Base-by-base conservation (phyloP, 2,329 filamentous ascomycete species). In the Beauveria asiatica region DNA sequence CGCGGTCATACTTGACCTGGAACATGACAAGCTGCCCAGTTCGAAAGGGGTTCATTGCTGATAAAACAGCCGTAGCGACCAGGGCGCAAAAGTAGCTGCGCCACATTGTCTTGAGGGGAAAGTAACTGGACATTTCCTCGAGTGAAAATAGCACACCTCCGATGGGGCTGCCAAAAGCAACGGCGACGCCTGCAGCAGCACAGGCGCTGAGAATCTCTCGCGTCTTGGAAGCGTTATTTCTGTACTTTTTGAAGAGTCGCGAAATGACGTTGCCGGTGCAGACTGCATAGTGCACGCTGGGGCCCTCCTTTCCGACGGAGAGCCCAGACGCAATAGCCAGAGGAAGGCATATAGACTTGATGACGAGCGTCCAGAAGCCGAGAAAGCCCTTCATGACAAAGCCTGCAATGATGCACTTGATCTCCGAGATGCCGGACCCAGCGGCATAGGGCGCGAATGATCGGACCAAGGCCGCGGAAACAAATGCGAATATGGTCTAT, bases 361-460 rank as follows among this genome's bases (percentile, higher is more conserved):
- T 97, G 62, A 94, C 73, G 37, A 99, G 78, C 5, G 94, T 97
- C 83, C 91, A 92, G 67, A 88, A 87, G 21, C 93, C 92, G 17
- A 99, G 81, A 69, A 99, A 99, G 0, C 92, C 94, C 74, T 97
- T 97, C 94, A 99, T 99, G 54, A 97, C 90, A 71, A 99, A 99
- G 3, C 94, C 94, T 5, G 93, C 94, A 70, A 99, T 96, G 70
- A 99, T 97, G 74, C 92, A 96, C 75, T 99, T 99, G 80, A 99
- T 99, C 76, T 99, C 94, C 13, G 92, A 97, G 61, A 99, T 99
- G 45, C 94, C 94, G 13, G 91, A 96, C 17, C 94, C 94, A 39
- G 94, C 94, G 11, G 94, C 94, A 72, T 99, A 99, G 0, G 94
- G 94, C 5, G 94, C 92, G 73, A 94, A 97, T 1, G 85, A 86